Evolutionary conservation across 345 rosid genomes (phyloP).

Genomic region (Turnera subulata): DNA sequence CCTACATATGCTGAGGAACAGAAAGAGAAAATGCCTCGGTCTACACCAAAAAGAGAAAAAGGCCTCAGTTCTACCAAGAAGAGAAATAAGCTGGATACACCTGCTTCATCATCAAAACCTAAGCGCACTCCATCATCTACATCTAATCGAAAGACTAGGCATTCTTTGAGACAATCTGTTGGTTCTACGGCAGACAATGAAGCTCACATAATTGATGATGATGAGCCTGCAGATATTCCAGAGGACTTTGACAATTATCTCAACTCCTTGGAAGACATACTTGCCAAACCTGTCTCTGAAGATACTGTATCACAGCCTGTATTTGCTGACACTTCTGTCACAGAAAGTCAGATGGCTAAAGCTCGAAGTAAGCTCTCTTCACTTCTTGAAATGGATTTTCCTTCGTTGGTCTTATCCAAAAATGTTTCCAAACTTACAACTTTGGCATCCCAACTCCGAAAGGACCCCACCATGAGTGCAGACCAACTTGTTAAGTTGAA

Average conservation of each 20-base stretch:
- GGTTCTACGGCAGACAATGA: conserved; percentile 4
- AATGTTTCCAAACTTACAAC: conserved; percentile 38
- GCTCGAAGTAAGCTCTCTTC: conserved; percentile 51
- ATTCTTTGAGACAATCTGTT: conserved; percentile 18
- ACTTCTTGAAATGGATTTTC: conserved; percentile 51
- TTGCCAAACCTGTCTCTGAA: conserved; percentile 40
- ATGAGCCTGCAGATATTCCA: conserved; percentile 28
- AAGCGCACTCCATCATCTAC: conserved; percentile 11
- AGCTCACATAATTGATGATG: conserved; percentile 19
- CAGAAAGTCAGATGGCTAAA: conserved; percentile 47
- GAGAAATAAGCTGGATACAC: background rate
- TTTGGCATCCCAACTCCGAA: conserved; percentile 45
- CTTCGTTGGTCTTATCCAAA: conserved; percentile 42
- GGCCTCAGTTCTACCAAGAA: background rate
- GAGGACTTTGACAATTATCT: conserved; percentile 67
- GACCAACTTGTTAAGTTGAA: conserved; percentile 62
- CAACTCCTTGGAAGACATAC: conserved; percentile 51
- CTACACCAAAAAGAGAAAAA: background rate
- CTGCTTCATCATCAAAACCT: conserved; percentile 1
- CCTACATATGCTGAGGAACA: conserved; percentile 3
- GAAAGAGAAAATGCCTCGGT: background rate
- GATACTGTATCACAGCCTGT: conserved; percentile 8
- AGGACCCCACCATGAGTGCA: conserved; percentile 51
- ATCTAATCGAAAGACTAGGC: conserved; percentile 30
- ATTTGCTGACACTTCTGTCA: conserved; percentile 13